Evolutionary conservation across 2,329 filamentous ascomycete genomes (phyloP).

Genomic region (Claviceps sp.): DNA sequence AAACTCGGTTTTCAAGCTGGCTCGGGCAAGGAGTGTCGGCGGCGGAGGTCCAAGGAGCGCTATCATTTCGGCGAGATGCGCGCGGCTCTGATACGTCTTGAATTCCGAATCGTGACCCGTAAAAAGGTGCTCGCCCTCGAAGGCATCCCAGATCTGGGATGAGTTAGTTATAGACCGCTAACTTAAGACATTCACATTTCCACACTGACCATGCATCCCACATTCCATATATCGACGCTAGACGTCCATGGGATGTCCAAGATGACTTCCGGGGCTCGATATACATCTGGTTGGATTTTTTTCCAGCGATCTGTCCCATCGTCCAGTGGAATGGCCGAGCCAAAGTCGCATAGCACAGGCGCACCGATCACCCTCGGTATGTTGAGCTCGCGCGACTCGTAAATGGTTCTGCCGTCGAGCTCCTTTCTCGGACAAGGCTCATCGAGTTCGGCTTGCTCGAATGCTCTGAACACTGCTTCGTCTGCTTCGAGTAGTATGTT

Average conservation of each 20-base stretch:
- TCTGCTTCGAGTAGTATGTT: constrained; percentile 32
- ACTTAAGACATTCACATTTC: too few species aligned
- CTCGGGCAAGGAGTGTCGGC: too few species aligned
- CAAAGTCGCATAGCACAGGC: constrained; percentile 35
- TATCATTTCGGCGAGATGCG: too few species aligned
- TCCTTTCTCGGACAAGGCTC: constrained; percentile 15
- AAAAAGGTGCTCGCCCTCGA: too few species aligned
- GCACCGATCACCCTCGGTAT: constrained; percentile 18
- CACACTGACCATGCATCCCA: constrained; percentile 30
- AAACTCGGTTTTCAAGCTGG: too few species aligned
- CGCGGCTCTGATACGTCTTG: too few species aligned
- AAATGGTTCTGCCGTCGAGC: constrained; percentile 26
- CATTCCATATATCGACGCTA: constrained; percentile 38
- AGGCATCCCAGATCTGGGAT: too few species aligned
- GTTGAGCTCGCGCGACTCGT: constrained; percentile 25
- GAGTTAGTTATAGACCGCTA: too few species aligned
- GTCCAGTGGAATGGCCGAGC: constrained; percentile 26
- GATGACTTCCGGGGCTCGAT: constrained; percentile 33
- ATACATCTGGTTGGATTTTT: constrained; percentile 26
- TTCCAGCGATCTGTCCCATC: constrained; percentile 15
- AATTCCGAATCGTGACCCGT: too few species aligned
- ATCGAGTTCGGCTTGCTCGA: constrained; percentile 26
- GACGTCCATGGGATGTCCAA: constrained; percentile 30
- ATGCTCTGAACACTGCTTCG: constrained; percentile 22
- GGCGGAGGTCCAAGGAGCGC: too few species aligned